Evolutionary conservation across 2,329 filamentous ascomycete genomes (phyloP).

Genomic region (Aureobasidium sp.): DNA sequence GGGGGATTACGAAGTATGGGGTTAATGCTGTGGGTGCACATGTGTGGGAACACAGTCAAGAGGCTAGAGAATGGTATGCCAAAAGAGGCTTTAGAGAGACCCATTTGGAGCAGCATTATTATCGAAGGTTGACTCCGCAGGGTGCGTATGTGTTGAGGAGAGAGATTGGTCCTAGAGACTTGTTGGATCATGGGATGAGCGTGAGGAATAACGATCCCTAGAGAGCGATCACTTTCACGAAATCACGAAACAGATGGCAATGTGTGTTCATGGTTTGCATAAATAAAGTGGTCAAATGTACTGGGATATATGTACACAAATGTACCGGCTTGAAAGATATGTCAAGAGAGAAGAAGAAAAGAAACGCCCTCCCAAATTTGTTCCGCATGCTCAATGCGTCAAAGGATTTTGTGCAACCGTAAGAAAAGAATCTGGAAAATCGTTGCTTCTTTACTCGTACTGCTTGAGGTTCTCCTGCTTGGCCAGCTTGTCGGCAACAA

Average conservation of each 20-base stretch:
- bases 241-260: no score
- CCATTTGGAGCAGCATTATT: constrained; percentile 47
- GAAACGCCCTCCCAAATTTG: constrained; percentile 1
- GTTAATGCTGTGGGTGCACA: constrained; percentile 49
- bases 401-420: neutral
- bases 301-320: constrained; percentile 1
- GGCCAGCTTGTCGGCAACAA: constrained; percentile 62
- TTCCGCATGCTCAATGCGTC: constrained; percentile 4
- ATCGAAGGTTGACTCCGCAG: constrained; percentile 47
- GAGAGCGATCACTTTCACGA: no score
- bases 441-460: neutral
- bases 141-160: constrained; percentile 46
- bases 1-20: constrained; percentile 38
- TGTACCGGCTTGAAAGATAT: neutral
- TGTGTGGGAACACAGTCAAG: constrained; percentile 54
- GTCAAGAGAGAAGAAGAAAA: neutral
- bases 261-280: no score
- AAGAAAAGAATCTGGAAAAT: neutral
- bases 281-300: neutral
- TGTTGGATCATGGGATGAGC: neutral
- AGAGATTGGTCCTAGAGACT: constrained; percentile 22
- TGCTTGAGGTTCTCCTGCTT: constrained; percentile 16
- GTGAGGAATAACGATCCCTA: no score
- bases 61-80: constrained; percentile 52
- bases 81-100: constrained; percentile 48